Base-by-base conservation (phyloP, 768 basidiomycete species). In the Dacryopinax primogenitus region DNA sequence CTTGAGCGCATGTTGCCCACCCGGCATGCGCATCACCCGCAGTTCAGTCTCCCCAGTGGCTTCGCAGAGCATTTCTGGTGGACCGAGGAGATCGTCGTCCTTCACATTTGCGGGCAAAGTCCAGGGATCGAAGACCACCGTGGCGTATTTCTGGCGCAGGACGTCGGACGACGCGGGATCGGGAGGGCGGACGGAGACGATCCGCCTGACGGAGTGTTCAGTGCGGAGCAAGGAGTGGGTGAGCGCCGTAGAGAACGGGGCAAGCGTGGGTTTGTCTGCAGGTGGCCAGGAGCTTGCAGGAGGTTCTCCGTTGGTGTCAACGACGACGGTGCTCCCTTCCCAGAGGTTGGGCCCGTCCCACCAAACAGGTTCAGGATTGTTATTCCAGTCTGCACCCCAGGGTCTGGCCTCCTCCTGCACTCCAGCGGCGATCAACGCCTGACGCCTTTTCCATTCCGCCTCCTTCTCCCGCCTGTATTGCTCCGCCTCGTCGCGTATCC, bases 141-240 rank as follows among this genome's bases (percentile, higher is more conserved):
- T 77, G 23, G 79, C 80, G 63, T 1, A 70, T 70, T 39, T 72
- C 74, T 51, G 68, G 69, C 0, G 64, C 63, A 9, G 64, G 26
- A 3, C 51, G 63, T 28, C 64, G 45, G 63, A 63, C 73, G 75
- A 3, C 72, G 70, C 15, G 68, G 73, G 64, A 66, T 67, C 15
- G 1, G 81, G 81, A 9, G 75, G 72, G 1, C 75, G 69, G 67
- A 85, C 72, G 11, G 78, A 74, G 64, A 78, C 77, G 71, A 90
- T 76, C 33, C 80, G 78, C 12, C 88, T 79, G 64, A 84, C 81
- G 0, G 85, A 85, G 34, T 76, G 79, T 73, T 90, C 88, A 63
- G 87, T 82, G 61, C 87, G 74, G 9, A 85, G 86, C 1, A 84
- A 77, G 3, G 77, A 79, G 69, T 88, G 86, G 0, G 87, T 86